Evolutionary conservation across 345 rosid genomes (phyloP).

Genomic region (Corymbia maculata): DNA sequence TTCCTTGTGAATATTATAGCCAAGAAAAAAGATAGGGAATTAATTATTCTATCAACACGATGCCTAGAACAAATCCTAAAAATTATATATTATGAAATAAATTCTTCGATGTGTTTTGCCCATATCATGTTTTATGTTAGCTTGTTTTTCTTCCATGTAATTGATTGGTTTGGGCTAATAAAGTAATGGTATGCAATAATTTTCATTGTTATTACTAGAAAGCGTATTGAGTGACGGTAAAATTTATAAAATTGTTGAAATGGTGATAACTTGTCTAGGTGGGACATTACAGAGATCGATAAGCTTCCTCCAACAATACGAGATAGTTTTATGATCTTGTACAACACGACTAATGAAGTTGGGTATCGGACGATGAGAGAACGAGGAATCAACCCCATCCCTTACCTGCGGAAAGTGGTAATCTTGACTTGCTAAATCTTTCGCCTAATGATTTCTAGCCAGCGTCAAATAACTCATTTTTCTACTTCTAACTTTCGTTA

Average conservation of each 20-base stretch:
- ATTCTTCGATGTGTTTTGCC: background rate
- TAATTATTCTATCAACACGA: no score
- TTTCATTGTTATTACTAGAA: background rate
- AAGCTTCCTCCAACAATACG: background rate
- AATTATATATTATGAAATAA: background rate
- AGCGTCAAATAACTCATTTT: background rate
- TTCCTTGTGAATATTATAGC: background rate
- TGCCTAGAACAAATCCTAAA: background rate
- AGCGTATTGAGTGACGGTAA: background rate
- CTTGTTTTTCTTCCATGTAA: background rate
- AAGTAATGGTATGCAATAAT: background rate
- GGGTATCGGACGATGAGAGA: background rate
- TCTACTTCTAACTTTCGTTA: background rate
- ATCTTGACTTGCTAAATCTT: background rate
- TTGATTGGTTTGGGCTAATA: background rate
- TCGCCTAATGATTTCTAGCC: background rate
- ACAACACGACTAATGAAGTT: background rate
- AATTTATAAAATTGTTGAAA: background rate
- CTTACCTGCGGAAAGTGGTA: background rate
- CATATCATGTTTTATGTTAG: background rate
- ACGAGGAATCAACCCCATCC: background rate
- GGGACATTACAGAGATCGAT: background rate
- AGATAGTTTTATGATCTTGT: background rate
- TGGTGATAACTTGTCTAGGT: background rate
- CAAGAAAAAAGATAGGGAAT: background rate